Evolutionary conservation across 768 basidiomycete species (phyloP).

Genomic region (Termitomyces heimii): DNA sequence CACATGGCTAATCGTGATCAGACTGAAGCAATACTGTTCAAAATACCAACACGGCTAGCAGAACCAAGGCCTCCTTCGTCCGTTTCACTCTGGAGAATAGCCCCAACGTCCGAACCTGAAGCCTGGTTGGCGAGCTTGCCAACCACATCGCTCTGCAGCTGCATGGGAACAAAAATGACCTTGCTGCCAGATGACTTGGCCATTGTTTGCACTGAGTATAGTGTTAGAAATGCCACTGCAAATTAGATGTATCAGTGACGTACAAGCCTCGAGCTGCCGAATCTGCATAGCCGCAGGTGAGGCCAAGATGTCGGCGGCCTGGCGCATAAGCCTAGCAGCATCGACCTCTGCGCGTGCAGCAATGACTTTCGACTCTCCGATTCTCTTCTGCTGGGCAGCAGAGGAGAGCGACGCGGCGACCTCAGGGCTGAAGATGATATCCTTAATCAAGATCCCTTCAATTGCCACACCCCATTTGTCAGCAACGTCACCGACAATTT

Average conservation of each 20-base stretch:
- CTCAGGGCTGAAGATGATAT: conserved; percentile 89
- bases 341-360: conserved; percentile 96
- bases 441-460: conserved; percentile 93
- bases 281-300: conserved; percentile 98
- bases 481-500: conserved; percentile 88
- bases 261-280: conserved; percentile 84
- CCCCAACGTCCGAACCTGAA: conserved; percentile 20
- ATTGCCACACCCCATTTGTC: conserved; percentile 98
- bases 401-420: conserved; percentile 88
- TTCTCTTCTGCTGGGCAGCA: conserved; percentile 95
- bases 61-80: conserved; percentile 33
- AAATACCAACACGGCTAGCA: conserved; percentile 43
- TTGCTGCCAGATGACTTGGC: conserved; percentile 85
- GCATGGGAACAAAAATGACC: conserved; percentile 94
- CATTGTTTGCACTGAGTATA: conserved; percentile 74
- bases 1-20: conserved; percentile 19
- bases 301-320: conserved; percentile 92
- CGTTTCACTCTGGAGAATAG: conserved; percentile 29
- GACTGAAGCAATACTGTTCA: conserved; percentile 44
- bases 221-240: background rate
- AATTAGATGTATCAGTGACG: conserved; percentile 15
- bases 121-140: conserved; percentile 36
- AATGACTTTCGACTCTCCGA: conserved; percentile 96
- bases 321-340: conserved; percentile 90
- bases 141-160: conserved; percentile 69